A percentile compares a stretch with the other conserved stretches of the same genome.
phyloP scores from a whole-genome alignment of 2,329 filamentous ascomycete species.

The Sclerotinia subarctica region DNA sequence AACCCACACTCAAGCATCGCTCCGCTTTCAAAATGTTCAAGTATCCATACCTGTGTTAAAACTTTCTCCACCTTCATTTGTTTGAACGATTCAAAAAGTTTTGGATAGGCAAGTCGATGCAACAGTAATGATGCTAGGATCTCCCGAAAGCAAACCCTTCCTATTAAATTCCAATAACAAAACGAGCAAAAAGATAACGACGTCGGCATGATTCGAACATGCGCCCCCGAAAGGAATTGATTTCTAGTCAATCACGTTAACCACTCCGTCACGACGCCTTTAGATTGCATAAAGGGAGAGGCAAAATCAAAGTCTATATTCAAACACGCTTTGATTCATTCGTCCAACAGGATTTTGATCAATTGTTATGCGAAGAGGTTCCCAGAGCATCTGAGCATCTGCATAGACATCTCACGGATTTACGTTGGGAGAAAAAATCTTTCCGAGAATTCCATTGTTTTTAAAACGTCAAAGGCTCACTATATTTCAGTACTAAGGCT shows the following conservation, averaged over 20 bases:
- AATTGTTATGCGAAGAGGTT: neutral
- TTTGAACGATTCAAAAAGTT: neutral
- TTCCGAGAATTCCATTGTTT: neutral
- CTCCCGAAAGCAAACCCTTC: no score
- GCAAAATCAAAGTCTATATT: rapidly evolving
- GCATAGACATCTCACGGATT: neutral
- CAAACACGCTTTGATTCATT: neutral
- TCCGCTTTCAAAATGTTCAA: neutral
- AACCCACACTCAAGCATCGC: neutral
- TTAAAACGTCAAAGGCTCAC: neutral
- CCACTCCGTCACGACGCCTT: slow-evolving; percentile 15
- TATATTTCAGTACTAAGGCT: no score
- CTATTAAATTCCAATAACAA: neutral
- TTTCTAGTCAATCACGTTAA: slow-evolving; percentile 20
- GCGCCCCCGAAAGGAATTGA: slow-evolving; percentile 19
- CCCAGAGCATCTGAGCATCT: neutral
- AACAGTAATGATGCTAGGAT: neutral
- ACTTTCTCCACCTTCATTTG: neutral
- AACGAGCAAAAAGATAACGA: neutral
- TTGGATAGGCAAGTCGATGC: neutral
- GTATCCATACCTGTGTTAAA: neutral
- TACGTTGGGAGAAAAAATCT: neutral
- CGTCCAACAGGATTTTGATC: neutral
- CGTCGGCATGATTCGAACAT: slow-evolving; percentile 19
- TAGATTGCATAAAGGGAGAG: rapidly evolving